Percentiles rank a stretch among this genome's conserved stretches.
Conservation (phyloP, 2,329 filamentous ascomycete species). For the Drechslerella dactyloides region DNA sequence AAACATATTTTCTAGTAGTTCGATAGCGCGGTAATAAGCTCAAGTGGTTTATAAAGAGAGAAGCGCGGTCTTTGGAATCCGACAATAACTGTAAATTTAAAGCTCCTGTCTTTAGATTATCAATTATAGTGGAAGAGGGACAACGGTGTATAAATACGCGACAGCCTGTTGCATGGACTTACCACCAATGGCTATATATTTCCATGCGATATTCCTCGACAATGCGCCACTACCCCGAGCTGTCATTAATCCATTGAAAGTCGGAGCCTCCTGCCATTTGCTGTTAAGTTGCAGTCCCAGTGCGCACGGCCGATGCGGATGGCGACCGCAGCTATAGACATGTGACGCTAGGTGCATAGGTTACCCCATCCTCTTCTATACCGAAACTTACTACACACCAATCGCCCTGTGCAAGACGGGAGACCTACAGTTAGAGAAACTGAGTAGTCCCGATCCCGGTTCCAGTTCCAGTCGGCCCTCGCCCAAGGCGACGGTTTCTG, state of each 20-base stretch:
- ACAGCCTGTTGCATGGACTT: not conserved
- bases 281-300: not conserved
- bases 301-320: not conserved
- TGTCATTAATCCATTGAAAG: not conserved
- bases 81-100: not conserved
- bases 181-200: not conserved
- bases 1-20: slow-evolving; percentile 31
- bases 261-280: not conserved
- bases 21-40: not conserved
- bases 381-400: no score
- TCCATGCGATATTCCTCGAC: not conserved
- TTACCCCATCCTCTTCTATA: no score
- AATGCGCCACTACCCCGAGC: not conserved
- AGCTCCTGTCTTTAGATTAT: not conserved
- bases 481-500: no score
- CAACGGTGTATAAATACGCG: not conserved
- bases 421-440: no score
- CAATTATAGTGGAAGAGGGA: not conserved
- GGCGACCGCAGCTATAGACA: not conserved
- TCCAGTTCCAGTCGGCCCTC: no score
- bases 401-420: no score
- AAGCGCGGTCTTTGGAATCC: not conserved
- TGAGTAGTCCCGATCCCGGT: no score
- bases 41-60: not conserved
- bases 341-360: no score